Evolutionary conservation across 306 rosid species (phyloP), one percentile per base, ranked within the genome.

Genomic region (Cercis canadensis): DNA sequence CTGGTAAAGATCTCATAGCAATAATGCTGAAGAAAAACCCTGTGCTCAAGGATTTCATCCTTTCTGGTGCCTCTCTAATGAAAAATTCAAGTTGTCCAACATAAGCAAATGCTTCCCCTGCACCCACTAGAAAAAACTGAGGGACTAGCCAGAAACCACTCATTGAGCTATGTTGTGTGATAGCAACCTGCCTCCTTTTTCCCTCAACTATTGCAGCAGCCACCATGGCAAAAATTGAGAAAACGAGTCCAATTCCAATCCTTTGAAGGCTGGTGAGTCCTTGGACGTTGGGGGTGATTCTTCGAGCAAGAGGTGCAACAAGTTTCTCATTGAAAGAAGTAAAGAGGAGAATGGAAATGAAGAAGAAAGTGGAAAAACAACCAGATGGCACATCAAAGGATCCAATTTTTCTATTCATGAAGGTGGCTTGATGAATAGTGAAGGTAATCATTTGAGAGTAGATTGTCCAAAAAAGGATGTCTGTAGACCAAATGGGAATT

Each of bases 11-110:
- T 83, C 81, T 9, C 88, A 86, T 17, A 86, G 74, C 29, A 24
- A 24, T 8, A n/a, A 83, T 78, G 68, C 88, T 83, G 0, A 83
- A 78, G 77, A 87, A 84, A 47, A 87, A 77, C 62, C 91, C 88
- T 6, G 88, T 87, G 74, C 88, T 83, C 87, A 83, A 81, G 44
- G 88, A 83, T 73, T 87, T 84, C 91, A 87, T 84, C 62, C 85
- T 72, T 36, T 81, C 88, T 6, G 88, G 88, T n/a, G 88, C 86
- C 62, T 87, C 86, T 66, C 88, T 78, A 67, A 87, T 83, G 81
- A 87, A 87, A 63, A 87, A 87, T 56, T 87, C 91, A 12, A 87
- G 87, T 15, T 87, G 91, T 24, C 91, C 91, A 10, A 84, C 88
- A 17, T 87, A 87, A 39, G 70, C 70, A 58, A 87, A 87, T 15